phyloP scores from a whole-genome alignment of 345 rosid genomes.

The Eucalyptus grandis region DNA sequence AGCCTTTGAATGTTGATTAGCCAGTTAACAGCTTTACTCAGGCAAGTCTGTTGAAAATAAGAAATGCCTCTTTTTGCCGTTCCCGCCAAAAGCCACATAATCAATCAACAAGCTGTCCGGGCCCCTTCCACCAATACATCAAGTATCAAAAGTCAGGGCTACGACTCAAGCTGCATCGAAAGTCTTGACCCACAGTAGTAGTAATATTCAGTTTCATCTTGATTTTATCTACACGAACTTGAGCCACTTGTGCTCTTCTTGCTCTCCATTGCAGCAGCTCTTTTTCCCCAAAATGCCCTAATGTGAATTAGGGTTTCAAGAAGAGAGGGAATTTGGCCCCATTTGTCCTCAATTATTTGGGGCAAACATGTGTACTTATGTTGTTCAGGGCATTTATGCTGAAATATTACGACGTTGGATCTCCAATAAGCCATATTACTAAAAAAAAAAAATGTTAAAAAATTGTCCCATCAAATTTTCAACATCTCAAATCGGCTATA shows the following conservation, averaged over 20 bases:
- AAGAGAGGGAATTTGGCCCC: neutral
- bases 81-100: constrained; percentile 3
- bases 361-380: neutral
- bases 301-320: neutral
- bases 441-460: neutral
- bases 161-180: neutral
- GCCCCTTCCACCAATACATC: neutral
- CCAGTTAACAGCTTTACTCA: constrained; percentile 5
- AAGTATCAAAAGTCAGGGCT: neutral
- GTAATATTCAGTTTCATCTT: neutral
- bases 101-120: neutral
- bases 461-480: fast-evolving
- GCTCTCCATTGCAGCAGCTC: neutral
- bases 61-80: constrained; percentile 3
- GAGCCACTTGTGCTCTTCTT: neutral
- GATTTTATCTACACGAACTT: neutral
- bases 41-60: neutral
- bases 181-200: neutral
- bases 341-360: neutral
- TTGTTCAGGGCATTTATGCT: neutral
- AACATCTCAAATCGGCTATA: neutral
- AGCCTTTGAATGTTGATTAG: constrained; percentile 18
- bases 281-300: neutral
- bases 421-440: neutral
- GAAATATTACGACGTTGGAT: neutral